Percentiles rank a stretch among this genome's conserved stretches.
These are phyloP conservation scores for Hibiscus trionum DNA, from an alignment of 345 rosid genomes.

Conservation along the genomic window DNA sequence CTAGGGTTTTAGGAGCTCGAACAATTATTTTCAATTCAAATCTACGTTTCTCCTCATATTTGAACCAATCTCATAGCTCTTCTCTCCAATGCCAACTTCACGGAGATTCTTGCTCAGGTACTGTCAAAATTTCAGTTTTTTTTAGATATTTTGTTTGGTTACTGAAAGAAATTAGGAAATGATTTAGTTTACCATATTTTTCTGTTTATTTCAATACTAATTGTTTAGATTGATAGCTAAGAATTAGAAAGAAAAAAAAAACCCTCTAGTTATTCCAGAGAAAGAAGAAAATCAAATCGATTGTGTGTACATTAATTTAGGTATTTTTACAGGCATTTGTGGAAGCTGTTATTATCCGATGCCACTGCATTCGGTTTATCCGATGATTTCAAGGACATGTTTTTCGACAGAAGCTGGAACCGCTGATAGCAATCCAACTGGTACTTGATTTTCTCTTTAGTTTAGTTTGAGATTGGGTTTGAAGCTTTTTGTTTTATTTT, in stretches of 20 bases:
- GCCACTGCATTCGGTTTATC: slow-evolving; percentile 5
- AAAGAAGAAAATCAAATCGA: background rate
- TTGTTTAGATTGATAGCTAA: background rate
- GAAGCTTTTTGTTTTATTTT: background rate
- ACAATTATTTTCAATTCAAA: slow-evolving; percentile 14
- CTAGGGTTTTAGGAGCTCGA: slow-evolving; percentile 30
- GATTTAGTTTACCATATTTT: background rate
- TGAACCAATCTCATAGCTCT: slow-evolving; percentile 17
- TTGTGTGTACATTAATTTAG: background rate
- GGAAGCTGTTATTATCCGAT: slow-evolving; percentile 18
- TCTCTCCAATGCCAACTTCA: slow-evolving; percentile 20
- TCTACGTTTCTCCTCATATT: slow-evolving; percentile 21
- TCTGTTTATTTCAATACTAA: background rate
- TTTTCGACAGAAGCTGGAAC: slow-evolving; percentile 31
- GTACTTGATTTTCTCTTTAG: slow-evolving; percentile 21
- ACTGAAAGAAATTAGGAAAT: background rate
- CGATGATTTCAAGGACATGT: slow-evolving; percentile 18
- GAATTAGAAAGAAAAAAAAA: background rate
- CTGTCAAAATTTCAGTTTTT: background rate
- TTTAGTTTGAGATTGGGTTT: background rate
- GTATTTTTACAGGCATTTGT: slow-evolving; percentile 10
- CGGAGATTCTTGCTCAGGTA: slow-evolving; percentile 28
- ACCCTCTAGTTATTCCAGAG: background rate
- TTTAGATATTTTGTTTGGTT: background rate
- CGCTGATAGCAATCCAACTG: slow-evolving; percentile 32